Evolutionary conservation across 768 basidiomycete species (phyloP).

Genomic region (Tremella mesenterica): DNA sequence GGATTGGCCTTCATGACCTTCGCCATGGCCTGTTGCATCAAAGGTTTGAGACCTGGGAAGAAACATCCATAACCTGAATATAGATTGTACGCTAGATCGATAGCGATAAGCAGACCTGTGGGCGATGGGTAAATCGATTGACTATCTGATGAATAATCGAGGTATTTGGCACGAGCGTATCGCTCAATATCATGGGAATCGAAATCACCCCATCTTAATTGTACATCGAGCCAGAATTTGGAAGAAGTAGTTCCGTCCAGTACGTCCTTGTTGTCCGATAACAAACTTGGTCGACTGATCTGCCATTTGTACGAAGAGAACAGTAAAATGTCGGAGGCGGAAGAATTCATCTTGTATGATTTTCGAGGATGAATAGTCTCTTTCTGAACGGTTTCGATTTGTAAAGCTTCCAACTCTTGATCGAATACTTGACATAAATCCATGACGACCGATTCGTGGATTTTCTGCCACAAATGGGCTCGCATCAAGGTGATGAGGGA

Average conservation of each 20-base stretch:
- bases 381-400: constrained; percentile 99
- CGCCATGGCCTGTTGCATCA: constrained; percentile 97
- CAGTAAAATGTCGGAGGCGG: constrained; percentile 94
- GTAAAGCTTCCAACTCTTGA: constrained; percentile 92
- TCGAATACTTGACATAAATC: constrained; percentile 87
- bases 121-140: constrained; percentile 99
- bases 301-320: constrained; percentile 94
- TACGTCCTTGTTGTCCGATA: constrained; percentile 91
- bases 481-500: constrained; percentile 99
- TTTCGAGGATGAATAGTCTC: constrained; percentile 99
- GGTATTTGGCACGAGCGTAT: constrained; percentile 96
- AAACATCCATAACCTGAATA: constrained; percentile 99
- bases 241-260: constrained; percentile 96
- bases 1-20: constrained; percentile 99
- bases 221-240: constrained; percentile 95
- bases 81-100: constrained; percentile 95
- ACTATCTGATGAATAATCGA: constrained; percentile 82
- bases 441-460: constrained; percentile 51
- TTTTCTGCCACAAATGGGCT: constrained; percentile 99
- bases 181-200: constrained; percentile 98
- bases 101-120: constrained; percentile 96
- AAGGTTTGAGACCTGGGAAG: constrained; percentile 98
- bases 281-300: constrained; percentile 87
- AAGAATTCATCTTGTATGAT: constrained; percentile 99
- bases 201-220: constrained; percentile 61